Evolutionary conservation across 257 asterid species (phyloP).

Genomic region (Solanum lignicaule): DNA sequence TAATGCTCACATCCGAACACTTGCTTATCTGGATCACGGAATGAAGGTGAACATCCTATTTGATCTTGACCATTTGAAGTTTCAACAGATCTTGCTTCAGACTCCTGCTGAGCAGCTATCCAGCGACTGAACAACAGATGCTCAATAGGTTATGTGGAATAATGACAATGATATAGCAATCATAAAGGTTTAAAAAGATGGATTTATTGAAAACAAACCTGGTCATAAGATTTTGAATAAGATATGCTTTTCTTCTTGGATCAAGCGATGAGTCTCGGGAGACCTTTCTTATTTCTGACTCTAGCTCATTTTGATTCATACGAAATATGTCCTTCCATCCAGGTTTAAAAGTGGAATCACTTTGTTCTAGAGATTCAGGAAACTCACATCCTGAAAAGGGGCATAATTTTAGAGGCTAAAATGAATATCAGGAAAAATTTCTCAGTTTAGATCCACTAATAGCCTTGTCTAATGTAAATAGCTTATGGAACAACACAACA

Average conservation of each 20-base stretch:
- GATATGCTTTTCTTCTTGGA: conserved; percentile 94
- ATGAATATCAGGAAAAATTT: neutral
- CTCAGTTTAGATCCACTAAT: neutral
- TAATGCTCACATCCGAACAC: conserved; percentile 92
- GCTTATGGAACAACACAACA: neutral
- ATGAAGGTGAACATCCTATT: conserved; percentile 67
- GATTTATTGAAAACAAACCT: conserved; percentile 39
- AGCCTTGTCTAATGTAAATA: neutral
- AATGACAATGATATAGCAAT: neutral
- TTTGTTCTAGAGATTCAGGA: conserved; percentile 66
- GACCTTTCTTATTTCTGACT: conserved; percentile 91
- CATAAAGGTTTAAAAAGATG: neutral
- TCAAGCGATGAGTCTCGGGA: conserved; percentile 91
- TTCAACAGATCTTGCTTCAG: conserved; percentile 44
- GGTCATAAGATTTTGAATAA: conserved; percentile 91
- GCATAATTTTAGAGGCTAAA: neutral
- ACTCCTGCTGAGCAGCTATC: conserved; percentile 95
- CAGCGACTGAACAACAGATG: conserved; percentile 54
- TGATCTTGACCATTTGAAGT: conserved; percentile 44
- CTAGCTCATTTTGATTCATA: conserved; percentile 98
- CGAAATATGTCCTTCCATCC: conserved; percentile 97
- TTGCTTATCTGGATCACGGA: conserved; percentile 61
- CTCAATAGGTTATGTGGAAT: conserved; percentile 6
- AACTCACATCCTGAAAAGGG: conserved; percentile 37
- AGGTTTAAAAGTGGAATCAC: conserved; percentile 75